phyloP scores from a whole-genome alignment of 306 rosid species.

The Vigna reflexopilosa region DNA sequence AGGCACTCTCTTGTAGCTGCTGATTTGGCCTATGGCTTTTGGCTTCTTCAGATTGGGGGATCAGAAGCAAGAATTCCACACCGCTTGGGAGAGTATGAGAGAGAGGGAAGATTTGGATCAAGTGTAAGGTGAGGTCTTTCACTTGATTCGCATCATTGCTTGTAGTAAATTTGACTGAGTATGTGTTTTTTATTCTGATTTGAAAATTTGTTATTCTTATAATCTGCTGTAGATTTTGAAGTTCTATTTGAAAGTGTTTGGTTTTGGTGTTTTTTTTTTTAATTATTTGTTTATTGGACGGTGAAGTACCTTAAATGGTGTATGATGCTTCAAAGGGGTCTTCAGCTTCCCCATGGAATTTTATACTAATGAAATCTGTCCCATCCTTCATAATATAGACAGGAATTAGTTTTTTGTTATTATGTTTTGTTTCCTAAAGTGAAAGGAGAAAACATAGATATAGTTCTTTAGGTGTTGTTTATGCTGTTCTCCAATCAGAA shows the following conservation, averaged over 20 bases:
- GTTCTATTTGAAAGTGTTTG: conserved; percentile 22
- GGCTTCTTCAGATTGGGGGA: not conserved
- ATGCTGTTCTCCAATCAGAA: not conserved
- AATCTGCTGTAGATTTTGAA: not conserved
- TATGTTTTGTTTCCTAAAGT: not conserved
- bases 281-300: not conserved
- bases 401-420: not conserved
- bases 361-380: conserved; percentile 29
- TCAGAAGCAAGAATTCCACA: not conserved
- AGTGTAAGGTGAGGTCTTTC: conserved; percentile 32
- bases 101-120: conserved; percentile 40
- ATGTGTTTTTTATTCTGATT: conserved; percentile 6
- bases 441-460: not conserved
- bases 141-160: conserved; percentile 19
- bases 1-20: conserved; percentile 16
- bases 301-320: not conserved
- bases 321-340: conserved; percentile 6
- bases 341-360: conserved; percentile 19
- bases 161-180: conserved; percentile 4
- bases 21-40: not conserved
- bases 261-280: not conserved
- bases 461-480: not conserved
- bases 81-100: not conserved
- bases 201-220: conserved; percentile 25
- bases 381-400: conserved; percentile 16